phyloP scores from a whole-genome alignment of 345 rosid genomes.

The Clausena lansium region DNA sequence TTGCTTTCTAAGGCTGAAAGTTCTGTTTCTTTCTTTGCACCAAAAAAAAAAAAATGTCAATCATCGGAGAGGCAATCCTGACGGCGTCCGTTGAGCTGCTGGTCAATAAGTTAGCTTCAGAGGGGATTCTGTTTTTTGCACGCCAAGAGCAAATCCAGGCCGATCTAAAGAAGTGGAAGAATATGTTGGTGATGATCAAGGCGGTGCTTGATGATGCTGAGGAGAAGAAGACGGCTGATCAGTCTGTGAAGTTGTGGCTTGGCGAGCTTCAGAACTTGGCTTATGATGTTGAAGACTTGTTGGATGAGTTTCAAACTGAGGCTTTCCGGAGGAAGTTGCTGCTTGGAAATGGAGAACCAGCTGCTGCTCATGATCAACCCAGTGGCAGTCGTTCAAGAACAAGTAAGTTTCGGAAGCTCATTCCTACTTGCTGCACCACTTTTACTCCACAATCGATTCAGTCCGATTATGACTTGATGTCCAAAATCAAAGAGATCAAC shows the following conservation, averaged over 20 bases:
- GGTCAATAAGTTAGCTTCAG: no score
- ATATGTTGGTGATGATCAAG: not conserved
- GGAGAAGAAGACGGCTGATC: not conserved
- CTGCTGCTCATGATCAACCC: not conserved
- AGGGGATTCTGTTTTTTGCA: no score
- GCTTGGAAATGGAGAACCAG: not conserved
- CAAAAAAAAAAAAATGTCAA: no score
- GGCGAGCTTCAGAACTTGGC: not conserved
- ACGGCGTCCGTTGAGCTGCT: no score
- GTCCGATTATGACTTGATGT: not conserved
- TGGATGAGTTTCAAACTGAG: not conserved
- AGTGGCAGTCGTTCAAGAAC: no score
- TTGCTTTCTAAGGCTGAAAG: no score
- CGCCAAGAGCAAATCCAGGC: accelerated
- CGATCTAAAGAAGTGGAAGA: no score
- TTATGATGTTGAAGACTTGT: not conserved
- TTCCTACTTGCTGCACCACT: not conserved
- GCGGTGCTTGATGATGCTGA: not conserved
- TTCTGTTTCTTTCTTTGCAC: no score
- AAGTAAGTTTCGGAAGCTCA: not conserved
- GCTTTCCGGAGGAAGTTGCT: not conserved
- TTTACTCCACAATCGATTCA: not conserved
- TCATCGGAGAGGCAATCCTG: no score
- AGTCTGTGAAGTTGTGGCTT: not conserved
- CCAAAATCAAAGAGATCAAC: not conserved